A percentile compares a stretch with the other conserved stretches of the same genome.
Evolutionary conservation across 2,329 filamentous ascomycete genomes (phyloP).

Genomic region (Paraconiothyrium brasiliense): DNA sequence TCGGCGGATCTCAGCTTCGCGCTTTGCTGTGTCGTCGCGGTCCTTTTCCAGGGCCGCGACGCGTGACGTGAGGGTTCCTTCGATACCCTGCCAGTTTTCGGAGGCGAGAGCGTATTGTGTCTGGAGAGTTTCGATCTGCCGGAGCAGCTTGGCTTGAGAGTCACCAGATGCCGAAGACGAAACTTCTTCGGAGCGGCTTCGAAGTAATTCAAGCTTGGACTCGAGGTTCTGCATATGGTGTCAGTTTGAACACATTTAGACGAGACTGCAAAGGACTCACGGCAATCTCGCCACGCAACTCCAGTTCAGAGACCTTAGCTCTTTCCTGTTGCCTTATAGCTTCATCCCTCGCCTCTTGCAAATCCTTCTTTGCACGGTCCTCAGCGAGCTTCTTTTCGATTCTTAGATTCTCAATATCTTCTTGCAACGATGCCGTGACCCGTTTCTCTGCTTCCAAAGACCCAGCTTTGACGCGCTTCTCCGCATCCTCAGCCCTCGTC

Average conservation of each 20-base stretch:
- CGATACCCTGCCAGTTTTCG: constrained; percentile 97
- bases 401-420: constrained; percentile 70
- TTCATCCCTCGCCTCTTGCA: constrained; percentile 77
- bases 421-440: constrained; percentile 64
- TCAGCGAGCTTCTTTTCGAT: constrained; percentile 80
- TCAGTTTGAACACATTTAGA: constrained; percentile 30
- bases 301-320: constrained; percentile 73
- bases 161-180: constrained; percentile 84
- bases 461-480: constrained; percentile 72
- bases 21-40: constrained; percentile 81
- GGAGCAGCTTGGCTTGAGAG: constrained; percentile 85
- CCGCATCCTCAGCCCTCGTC: constrained; percentile 72
- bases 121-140: constrained; percentile 94
- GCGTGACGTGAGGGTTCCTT: constrained; percentile 82
- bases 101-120: constrained; percentile 94
- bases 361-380: constrained; percentile 74
- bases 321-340: constrained; percentile 77
- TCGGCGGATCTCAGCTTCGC: constrained; percentile 86
- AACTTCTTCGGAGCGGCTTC: constrained; percentile 85
- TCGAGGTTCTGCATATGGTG: constrained; percentile 71
- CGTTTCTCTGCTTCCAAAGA: constrained; percentile 72
- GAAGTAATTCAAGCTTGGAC: constrained; percentile 87
- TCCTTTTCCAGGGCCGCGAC: constrained; percentile 86
- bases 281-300: constrained; percentile 80
- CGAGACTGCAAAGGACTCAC: constrained; percentile 38